These are phyloP conservation scores for Pythium guiyangense DNA, from an alignment of 352 stramenopile genomes.

Conservation along the genomic window DNA sequence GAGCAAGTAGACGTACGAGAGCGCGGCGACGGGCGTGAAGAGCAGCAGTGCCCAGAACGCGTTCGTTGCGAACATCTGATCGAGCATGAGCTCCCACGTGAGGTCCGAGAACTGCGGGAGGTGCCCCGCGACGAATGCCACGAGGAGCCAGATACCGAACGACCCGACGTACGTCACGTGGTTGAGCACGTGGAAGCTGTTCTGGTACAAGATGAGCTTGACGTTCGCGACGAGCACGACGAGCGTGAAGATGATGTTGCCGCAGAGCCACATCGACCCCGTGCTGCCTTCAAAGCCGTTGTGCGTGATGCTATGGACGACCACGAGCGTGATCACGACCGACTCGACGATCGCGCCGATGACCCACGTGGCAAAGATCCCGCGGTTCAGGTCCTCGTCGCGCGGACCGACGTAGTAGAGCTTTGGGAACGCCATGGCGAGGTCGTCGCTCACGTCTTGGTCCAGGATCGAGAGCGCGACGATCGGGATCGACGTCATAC, in stretches of 20 bases:
- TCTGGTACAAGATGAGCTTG: constrained; percentile 80
- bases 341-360: constrained; percentile 67
- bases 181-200: constrained; percentile 70
- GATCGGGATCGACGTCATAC: constrained; percentile 65
- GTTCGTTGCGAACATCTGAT: constrained; percentile 47
- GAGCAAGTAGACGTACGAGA: constrained; percentile 47
- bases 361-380: constrained; percentile 66
- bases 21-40: constrained; percentile 44
- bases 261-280: constrained; percentile 70
- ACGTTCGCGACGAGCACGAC: constrained; percentile 70
- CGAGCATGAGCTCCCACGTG: constrained; percentile 66
- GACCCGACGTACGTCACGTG: constrained; percentile 61
- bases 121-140: constrained; percentile 52
- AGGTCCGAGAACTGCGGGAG: constrained; percentile 57
- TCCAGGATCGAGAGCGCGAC: constrained; percentile 66
- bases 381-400: constrained; percentile 64
- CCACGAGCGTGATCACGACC: constrained; percentile 62
- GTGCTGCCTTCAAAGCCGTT: constrained; percentile 26
- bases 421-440: constrained; percentile 69
- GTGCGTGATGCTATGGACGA: constrained; percentile 36
- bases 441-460: constrained; percentile 59
- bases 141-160: constrained; percentile 52
- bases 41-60: constrained; percentile 60
- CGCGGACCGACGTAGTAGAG: constrained; percentile 58
- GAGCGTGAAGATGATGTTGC: constrained; percentile 78